Evolutionary conservation across 768 basidiomycete species (phyloP).

Genomic region (Tephrocybe rancida): DNA sequence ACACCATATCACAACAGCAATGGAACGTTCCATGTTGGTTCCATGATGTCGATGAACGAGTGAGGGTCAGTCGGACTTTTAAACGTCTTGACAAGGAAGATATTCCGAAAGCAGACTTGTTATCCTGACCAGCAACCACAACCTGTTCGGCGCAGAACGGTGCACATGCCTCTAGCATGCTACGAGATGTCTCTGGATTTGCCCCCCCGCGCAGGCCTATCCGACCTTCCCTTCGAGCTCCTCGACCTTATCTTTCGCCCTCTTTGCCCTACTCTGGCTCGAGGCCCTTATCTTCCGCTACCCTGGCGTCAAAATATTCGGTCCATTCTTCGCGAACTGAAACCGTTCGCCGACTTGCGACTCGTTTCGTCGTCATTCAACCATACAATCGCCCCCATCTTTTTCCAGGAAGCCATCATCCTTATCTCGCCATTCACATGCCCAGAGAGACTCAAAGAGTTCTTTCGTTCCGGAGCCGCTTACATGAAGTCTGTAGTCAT

Average conservation of each 20-base stretch:
- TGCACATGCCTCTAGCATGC: background rate
- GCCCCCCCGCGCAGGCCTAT: background rate
- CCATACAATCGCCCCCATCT: conserved; percentile 3
- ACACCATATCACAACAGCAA: background rate
- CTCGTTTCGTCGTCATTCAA: conserved; percentile 8
- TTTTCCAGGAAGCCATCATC: conserved; percentile 5
- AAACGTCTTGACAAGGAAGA: conserved; percentile 1
- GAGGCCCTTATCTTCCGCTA: conserved; percentile 10
- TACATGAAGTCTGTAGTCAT: conserved; percentile 7
- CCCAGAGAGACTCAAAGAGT: conserved; percentile 3
- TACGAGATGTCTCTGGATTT: background rate
- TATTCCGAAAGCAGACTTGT: background rate
- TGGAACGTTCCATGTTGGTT: background rate
- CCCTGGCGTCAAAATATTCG: conserved; percentile 6
- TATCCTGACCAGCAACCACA: conserved; percentile 5
- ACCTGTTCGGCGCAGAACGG: background rate
- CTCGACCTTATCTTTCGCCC: conserved; percentile 8
- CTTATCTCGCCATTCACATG: conserved; percentile 6
- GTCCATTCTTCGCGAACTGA: conserved; percentile 2
- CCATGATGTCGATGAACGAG: background rate
- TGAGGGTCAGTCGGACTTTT: conserved; percentile 7
- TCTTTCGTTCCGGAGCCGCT: conserved; percentile 6
- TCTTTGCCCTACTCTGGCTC: conserved; percentile 1
- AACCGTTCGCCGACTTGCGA: conserved; percentile 8
- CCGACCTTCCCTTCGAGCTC: conserved; percentile 6